Evolutionary conservation across 495 filamentous ascomycete species (phyloP).

Genomic region (Aspergillus bertholletiae): DNA sequence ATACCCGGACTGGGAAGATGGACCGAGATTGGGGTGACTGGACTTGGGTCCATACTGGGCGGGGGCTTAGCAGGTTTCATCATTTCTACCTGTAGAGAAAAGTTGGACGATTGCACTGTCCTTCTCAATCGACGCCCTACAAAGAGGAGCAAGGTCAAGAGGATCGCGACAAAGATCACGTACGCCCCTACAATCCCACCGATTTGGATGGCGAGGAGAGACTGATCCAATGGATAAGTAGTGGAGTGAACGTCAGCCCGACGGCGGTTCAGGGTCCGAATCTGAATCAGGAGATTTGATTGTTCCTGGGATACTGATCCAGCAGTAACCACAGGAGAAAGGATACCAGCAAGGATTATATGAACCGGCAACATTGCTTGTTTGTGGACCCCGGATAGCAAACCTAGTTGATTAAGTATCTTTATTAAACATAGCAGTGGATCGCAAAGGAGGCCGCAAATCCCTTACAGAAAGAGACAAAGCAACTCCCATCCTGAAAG

Average conservation of each 20-base stretch:
- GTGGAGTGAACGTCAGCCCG: slow-evolving; percentile 10
- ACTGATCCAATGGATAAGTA: slow-evolving; percentile 38
- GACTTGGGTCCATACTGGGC: slow-evolving; percentile 47
- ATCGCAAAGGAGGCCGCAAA: slow-evolving; percentile 22
- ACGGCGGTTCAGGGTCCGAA: slow-evolving; percentile 1
- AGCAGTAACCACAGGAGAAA: slow-evolving; percentile 17
- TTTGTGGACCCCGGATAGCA: slow-evolving; percentile 2
- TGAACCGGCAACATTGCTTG: slow-evolving; percentile 8
- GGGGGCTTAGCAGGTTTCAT: slow-evolving; percentile 50
- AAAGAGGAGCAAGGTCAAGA: slow-evolving; percentile 62
- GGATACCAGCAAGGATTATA: slow-evolving; percentile 5
- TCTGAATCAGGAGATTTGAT: background rate
- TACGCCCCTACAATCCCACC: slow-evolving; percentile 78
- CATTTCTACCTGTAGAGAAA: slow-evolving; percentile 59
- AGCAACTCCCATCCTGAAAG: slow-evolving; percentile 12
- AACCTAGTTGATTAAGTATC: slow-evolving; percentile 20
- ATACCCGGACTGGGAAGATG: slow-evolving; percentile 37
- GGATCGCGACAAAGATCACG: slow-evolving; percentile 65
- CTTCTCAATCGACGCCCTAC: slow-evolving; percentile 58
- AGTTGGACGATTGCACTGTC: slow-evolving; percentile 49
- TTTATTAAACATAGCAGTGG: slow-evolving; percentile 11
- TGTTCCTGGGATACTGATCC: slow-evolving; percentile 12
- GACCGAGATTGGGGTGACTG: slow-evolving; percentile 37
- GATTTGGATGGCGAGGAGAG: slow-evolving; percentile 68
- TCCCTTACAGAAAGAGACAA: slow-evolving; percentile 19